Conservation (phyloP, 371 early-diverging fungal species). For the Syncephalastrum contaminatum region DNA sequence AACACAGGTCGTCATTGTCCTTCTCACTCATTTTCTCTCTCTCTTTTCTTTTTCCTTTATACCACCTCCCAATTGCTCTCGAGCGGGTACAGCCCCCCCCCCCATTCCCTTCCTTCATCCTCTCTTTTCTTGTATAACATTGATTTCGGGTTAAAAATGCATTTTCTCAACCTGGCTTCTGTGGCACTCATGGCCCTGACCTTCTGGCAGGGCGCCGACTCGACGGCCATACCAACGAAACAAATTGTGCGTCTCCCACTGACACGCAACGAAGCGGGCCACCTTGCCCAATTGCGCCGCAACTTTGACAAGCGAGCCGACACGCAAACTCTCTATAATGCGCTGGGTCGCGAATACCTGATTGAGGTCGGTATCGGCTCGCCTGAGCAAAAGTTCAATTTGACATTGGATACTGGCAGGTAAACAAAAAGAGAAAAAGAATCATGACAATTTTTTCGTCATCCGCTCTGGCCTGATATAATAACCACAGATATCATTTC, state of each 20-base stretch:
- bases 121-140: slow-evolving; percentile 4
- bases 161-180: slow-evolving; percentile 6
- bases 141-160: neutral
- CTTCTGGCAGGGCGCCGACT: slow-evolving; percentile 1
- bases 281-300: slow-evolving; percentile 13
- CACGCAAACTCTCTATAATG: slow-evolving; percentile 12
- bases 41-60: neutral
- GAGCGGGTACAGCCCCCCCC: too few species aligned
- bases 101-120: slow-evolving; percentile 1
- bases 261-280: slow-evolving; percentile 15
- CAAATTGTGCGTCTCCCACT: slow-evolving; percentile 15
- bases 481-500: neutral
- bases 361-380: slow-evolving; percentile 21
- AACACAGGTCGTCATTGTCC: neutral
- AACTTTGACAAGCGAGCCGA: slow-evolving; percentile 11
- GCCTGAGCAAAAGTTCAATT: slow-evolving; percentile 20
- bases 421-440: slow-evolving; percentile 7
- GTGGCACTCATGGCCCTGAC: slow-evolving; percentile 8
- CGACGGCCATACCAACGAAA: neutral
- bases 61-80: too few species aligned
- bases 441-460: neutral
- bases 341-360: slow-evolving; percentile 19
- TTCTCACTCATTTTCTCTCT: neutral
- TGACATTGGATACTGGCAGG: slow-evolving; percentile 29
- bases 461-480: neutral